Percentiles rank a stretch among this genome's conserved stretches.
Evolutionary conservation across 352 stramenopile genomes (phyloP).

Genomic region (Phytophthora idaei): DNA sequence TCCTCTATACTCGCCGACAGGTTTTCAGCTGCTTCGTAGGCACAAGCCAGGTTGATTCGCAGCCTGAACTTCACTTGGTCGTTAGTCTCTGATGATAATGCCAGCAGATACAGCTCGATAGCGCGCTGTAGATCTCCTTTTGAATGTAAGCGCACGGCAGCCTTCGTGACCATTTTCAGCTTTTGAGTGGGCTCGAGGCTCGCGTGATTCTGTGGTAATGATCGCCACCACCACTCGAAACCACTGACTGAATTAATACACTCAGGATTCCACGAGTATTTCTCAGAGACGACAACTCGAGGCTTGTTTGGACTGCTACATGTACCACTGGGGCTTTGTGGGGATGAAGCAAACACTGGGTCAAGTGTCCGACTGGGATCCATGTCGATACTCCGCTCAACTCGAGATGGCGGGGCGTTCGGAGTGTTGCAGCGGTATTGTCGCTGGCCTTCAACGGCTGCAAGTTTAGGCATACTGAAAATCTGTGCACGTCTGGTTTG

Average conservation of each 20-base stretch:
- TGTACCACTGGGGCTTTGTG: constrained; percentile 34
- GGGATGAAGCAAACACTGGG: constrained; percentile 35
- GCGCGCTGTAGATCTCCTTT: constrained; percentile 66
- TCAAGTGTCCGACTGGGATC: constrained; percentile 27
- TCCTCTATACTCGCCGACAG: constrained; percentile 41
- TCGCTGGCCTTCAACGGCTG: constrained; percentile 48
- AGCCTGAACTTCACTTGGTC: constrained; percentile 67
- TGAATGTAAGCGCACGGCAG: constrained; percentile 68
- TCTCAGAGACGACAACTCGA: constrained; percentile 50
- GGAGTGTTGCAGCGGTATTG: constrained; percentile 59
- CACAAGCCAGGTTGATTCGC: constrained; percentile 72
- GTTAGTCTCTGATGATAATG: constrained; percentile 59
- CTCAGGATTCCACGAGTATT: constrained; percentile 76
- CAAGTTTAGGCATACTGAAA: constrained; percentile 71
- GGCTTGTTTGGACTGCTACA: constrained; percentile 35
- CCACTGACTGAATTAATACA: constrained; percentile 79
- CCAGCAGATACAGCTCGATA: constrained; percentile 73
- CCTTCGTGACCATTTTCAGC: constrained; percentile 82
- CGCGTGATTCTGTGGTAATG: constrained; percentile 63
- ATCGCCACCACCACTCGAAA: constrained; percentile 86
- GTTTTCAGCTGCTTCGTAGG: constrained; percentile 53
- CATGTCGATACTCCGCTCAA: constrained; percentile 7
- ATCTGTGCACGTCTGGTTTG: constrained; percentile 54
- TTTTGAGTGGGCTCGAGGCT: constrained; percentile 72
- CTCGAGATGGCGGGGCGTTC: constrained; percentile 40